Conservation (phyloP, 768 basidiomycete species). For the Clathrus columnatus region DNA sequence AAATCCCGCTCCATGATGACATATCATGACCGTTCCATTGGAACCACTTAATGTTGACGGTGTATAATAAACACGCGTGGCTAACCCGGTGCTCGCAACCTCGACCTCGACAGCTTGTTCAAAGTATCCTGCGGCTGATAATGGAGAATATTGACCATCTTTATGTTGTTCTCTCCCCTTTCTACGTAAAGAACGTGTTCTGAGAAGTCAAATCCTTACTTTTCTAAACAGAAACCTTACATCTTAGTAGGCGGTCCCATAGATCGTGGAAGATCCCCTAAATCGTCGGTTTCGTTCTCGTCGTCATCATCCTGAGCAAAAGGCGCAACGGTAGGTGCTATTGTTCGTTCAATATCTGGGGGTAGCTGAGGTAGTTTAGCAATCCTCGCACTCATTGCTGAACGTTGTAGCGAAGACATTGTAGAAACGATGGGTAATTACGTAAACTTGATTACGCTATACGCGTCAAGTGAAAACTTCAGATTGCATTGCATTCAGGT, state of each 20-base stretch:
- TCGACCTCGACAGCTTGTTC: conserved; percentile 69
- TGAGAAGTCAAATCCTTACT: conserved; percentile 2
- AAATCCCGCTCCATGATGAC: conserved; percentile 94
- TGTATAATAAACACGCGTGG: conserved; percentile 78
- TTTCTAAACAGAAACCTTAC: conserved; percentile 29
- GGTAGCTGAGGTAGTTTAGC: conserved; percentile 64
- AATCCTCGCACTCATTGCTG: conserved; percentile 66
- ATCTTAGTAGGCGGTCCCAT: conserved; percentile 57
- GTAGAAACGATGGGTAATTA: background rate
- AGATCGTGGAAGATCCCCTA: conserved; percentile 53
- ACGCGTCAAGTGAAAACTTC: background rate
- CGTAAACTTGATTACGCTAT: background rate
- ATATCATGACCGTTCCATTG: conserved; percentile 63
- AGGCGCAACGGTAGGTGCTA: conserved; percentile 17
- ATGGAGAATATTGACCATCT: conserved; percentile 46
- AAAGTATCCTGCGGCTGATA: conserved; percentile 75
- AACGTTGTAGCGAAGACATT: conserved; percentile 71
- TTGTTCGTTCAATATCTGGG: too few relatives aligned
- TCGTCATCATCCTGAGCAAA: conserved; percentile 36
- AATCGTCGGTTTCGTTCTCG: conserved; percentile 40
- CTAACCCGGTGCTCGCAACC: conserved; percentile 51
- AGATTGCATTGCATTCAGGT: background rate
- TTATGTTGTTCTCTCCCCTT: conserved; percentile 14
- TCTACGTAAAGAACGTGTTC: conserved; percentile 9
- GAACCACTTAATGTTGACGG: conserved; percentile 46